These are phyloP conservation scores for Pulveroboletus sp. DNA, from an alignment of 1,284 basidiomycete species.

Conservation along the genomic window DNA sequence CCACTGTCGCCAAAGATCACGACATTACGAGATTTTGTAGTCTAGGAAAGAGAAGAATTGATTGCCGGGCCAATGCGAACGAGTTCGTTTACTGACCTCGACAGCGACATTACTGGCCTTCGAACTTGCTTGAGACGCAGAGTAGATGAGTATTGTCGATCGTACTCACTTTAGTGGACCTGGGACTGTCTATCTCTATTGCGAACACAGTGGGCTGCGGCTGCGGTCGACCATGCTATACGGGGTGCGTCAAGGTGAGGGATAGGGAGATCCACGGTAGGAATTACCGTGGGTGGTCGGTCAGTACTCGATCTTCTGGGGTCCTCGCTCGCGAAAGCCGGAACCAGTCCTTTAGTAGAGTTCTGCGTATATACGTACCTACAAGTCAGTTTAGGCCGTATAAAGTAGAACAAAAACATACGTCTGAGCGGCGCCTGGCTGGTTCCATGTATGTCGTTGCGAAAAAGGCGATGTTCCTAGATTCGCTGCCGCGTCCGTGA, in stretches of 20 bases:
- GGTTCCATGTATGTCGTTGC: constrained; percentile 7
- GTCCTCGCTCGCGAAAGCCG: not conserved
- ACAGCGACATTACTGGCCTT: not conserved
- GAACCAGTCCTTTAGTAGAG: not conserved
- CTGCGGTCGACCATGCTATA: constrained; percentile 7
- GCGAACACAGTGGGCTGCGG: constrained; percentile 18
- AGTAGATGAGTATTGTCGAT: not conserved
- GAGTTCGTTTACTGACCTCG: constrained; percentile 19
- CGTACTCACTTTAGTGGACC: constrained; percentile 10
- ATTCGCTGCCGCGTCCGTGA: not conserved
- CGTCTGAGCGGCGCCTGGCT: constrained; percentile 3
- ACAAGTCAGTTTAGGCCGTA: not conserved
- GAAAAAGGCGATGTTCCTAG: not conserved
- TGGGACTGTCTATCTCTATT: not conserved
- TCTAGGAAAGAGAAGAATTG: not conserved
- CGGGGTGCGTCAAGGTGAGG: constrained; percentile 1
- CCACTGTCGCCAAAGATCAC: constrained; percentile 38
- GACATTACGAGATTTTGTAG: constrained; percentile 21
- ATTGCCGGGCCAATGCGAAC: not conserved
- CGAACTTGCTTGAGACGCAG: not conserved
- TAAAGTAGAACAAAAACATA: constrained; percentile 9
- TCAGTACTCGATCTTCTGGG: constrained; percentile 2
- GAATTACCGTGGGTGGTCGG: constrained; percentile 9
- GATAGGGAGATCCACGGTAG: not conserved
- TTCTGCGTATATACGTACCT: constrained; percentile 8